A percentile compares a stretch with the other conserved stretches of the same genome.
These are phyloP conservation scores for Aspergillus nidulans DNA, from an alignment of 495 filamentous ascomycete species.

Conservation along the genomic window DNA sequence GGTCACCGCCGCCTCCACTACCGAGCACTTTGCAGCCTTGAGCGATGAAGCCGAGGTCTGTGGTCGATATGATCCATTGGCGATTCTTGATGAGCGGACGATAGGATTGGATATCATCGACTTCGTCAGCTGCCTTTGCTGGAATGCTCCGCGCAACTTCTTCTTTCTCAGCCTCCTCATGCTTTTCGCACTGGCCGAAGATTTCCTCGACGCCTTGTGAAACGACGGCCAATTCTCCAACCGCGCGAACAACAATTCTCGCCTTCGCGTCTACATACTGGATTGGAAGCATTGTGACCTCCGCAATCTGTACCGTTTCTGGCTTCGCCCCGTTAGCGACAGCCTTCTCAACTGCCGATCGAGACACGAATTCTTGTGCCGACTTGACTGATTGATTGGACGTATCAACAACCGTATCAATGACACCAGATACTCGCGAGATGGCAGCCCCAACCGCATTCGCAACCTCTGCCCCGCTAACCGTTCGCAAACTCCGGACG, in stretches of 20 bases:
- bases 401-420: conserved; percentile 42
- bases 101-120: conserved; percentile 10
- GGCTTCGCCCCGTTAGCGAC: conserved; percentile 33
- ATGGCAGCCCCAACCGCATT: conserved; percentile 57
- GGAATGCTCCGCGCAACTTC: not conserved
- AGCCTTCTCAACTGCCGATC: conserved; percentile 33
- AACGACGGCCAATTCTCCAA: conserved; percentile 24
- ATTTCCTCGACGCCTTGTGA: not conserved
- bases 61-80: conserved; percentile 50
- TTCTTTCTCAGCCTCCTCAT: not conserved
- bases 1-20: conserved; percentile 50
- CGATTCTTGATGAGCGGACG: conserved; percentile 13
- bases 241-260: conserved; percentile 29
- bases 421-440: conserved; percentile 24
- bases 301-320: conserved; percentile 29
- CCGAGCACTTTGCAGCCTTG: conserved; percentile 60
- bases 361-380: conserved; percentile 30
- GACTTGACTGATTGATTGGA: conserved; percentile 30
- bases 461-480: conserved; percentile 38
- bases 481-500: conserved; percentile 15
- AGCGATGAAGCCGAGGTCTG: conserved; percentile 54
- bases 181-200: not conserved
- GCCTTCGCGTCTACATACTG: conserved; percentile 35
- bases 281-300: conserved; percentile 30
- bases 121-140: not conserved